Base-by-base conservation (phyloP, 306 rosid genomes). In the Quercus agrifolia region DNA sequence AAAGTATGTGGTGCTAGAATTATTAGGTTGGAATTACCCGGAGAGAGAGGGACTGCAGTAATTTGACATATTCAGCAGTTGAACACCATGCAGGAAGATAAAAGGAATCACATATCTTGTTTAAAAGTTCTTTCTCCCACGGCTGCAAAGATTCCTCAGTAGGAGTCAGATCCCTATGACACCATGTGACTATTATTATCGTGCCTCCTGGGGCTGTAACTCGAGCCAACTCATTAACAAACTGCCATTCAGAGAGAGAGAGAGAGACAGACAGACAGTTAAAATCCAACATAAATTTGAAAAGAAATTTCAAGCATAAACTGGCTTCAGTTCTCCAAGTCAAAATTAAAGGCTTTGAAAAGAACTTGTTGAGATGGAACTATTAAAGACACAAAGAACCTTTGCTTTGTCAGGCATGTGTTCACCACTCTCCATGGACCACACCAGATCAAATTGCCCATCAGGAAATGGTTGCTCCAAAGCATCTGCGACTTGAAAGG, bases 381-480 rank as follows among this genome's bases (percentile, higher is more conserved):
- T 35, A 35, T 35, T 35, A 6, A 44, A 70, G 71, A 57, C 4
- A 73, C 41, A 41, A 33, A 70, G 15, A 63, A 33, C 97, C 97
- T 92, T 92, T 5, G 89, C n/a, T 84, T 95, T 95, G 84, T 91
- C 95, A 58, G 98, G 99, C 98, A 95, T 95, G 83, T 95, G 99
- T 79, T 95, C 99, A 35, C 99, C 99, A 77, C 99, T 95, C 83
- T 95, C 99, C 99, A 95, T 91, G 64, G 97, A 95, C 99, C 98
- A 95, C 15, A 92, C 93, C 71, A 95, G 82, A 83, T 95, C 98
- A 76, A 95, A 95, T 55, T 86, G 79, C 7, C 83, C 92, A 15
- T 92, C 94, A 3, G 86, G 81, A 80, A 95, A 95, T 63, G 99
- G 99, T 74, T 91, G 98, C 4, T 90, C 77, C 68, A 95, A 76